Percentiles rank a stretch among this genome's conserved stretches.
phyloP scores from a whole-genome alignment of 75 land plant species.

The Adiantum capillusveneris region DNA sequence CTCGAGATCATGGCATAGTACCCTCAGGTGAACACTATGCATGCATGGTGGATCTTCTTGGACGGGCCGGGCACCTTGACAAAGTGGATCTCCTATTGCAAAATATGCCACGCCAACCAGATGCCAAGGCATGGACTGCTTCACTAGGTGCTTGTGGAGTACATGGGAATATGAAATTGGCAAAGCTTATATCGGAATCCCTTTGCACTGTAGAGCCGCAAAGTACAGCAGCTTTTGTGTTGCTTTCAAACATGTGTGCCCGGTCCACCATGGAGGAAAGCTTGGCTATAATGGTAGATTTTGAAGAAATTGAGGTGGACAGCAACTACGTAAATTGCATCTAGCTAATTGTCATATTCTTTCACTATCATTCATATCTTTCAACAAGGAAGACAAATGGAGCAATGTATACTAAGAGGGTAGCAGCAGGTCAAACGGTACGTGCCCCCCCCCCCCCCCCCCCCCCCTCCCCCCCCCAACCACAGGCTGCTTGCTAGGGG shows the following conservation, averaged over 20 bases:
- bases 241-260: constrained; percentile 2
- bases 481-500: too few relatives aligned
- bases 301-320: constrained; percentile 3
- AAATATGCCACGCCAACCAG: constrained; percentile 16
- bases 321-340: too few relatives aligned
- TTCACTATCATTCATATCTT: too few relatives aligned
- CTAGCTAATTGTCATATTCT: too few relatives aligned
- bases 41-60: constrained; percentile 22
- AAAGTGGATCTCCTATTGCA: constrained; percentile 9
- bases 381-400: too few relatives aligned
- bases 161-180: constrained; percentile 10
- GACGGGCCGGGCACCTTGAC: constrained; percentile 13
- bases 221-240: constrained; percentile 2
- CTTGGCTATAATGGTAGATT: not conserved
- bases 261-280: not conserved
- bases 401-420: too few relatives aligned
- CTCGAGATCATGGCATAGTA: constrained; percentile 3
- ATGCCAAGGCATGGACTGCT: constrained; percentile 9
- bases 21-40: constrained; percentile 17
- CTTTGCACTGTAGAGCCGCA: constrained; percentile 7
- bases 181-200: constrained; percentile 6
- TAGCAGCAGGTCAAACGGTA: too few relatives aligned
- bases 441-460: too few relatives aligned
- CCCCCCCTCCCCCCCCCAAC: too few relatives aligned
- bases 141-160: constrained; percentile 15